Base-by-base conservation (phyloP, 73 alveolate genomes). In the Paraurostyla sp. region DNA sequence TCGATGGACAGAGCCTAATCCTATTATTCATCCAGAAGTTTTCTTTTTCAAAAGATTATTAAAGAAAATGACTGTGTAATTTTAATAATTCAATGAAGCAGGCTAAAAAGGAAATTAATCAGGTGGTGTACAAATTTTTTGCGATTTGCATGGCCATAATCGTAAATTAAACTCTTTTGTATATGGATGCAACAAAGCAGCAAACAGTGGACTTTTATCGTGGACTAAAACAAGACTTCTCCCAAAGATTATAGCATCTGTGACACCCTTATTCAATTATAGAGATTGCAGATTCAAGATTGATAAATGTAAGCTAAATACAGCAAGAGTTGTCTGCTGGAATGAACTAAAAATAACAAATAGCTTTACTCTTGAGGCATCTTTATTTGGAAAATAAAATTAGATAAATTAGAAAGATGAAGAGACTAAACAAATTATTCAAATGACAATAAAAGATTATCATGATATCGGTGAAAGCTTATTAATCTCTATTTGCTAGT, bases 131-230 rank as follows among this genome's bases (percentile, higher is more conserved):
- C 89, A 89, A 0, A 86, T 92, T 46, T 89, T 92, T 32, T 92
- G 95, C 42, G 98, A 94, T 82, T 76, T 94, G 57, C 98, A 94
- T 76, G 97, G 97, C 15, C 98, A 94, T 83, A 92, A 89, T 87
- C 89, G 91, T 0, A 68, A 93, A 40, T 76, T 76, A 71, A 92
- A 94, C 59, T 75, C 95, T 41, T 94, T 94, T 51, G 80, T 94
- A 50, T 94, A 94, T 84, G 95, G 97, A 11, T 87, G 93, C 51
- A 1, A 84, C 30, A 68, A 80, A 46, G 93, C 93, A 20, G 89
- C 93, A 3, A 86, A 86, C 41, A 42, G 57, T 27, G 60, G 81
- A 35, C 52, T 78, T 0, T 52, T 59, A 42, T 78, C 93, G 9
- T 87, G 93, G 89, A 76, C 93, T 0, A 87, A 87, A 45, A 80